Base-by-base conservation (phyloP, 2,329 filamentous ascomycete genomes). In the Escovopsis weberi region DNA sequence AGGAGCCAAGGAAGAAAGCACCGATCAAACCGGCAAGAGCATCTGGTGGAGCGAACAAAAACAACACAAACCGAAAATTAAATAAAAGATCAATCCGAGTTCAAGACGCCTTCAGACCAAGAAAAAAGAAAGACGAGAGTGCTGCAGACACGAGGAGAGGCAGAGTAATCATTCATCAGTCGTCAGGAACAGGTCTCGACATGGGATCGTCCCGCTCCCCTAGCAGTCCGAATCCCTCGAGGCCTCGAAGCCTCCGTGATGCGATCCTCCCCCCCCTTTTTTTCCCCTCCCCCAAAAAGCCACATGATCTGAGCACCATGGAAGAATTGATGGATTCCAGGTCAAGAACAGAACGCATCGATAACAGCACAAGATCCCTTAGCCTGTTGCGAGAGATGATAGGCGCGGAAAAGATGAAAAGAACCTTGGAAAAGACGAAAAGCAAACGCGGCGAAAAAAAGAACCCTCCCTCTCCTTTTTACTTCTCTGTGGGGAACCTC, bases 401-500 rank as follows among this genome's bases (percentile, higher is more conserved):
- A 23, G 23, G 23, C 23, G 23, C 6, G 23, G 23, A 23, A 23
- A 23, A 40, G 37, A 41, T 32, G 30, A 36, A 35, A 32, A 42
- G 34, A 2, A 23, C 23, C 23, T 4, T 23, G 6, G 23, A 35
- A 33, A 33, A 28, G 39, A 34, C 12, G 12, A 38, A 35, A 38
- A 35, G 26, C 32, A 42, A 37, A 18, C 40, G 30, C 39, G 35
- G 15, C 15, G 41, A 41, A 33, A 38, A 39, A 40, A 39, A 44
- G 34, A 40, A 38, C 34, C 45, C 49, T 53, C 51, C 53, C 52
- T 53, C 53, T 56, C 55, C 51, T 52, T 54, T 49, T 51, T 49
- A 23, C 23, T 23, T 23, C 23, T 23, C 23, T 15, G 23, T 51
- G 53, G 56, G 55, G 56, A 57, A 49, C 50, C 41, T 40, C 39